phyloP scores from a whole-genome alignment of 805 yeast species.

The Sugiyamaella lignohabitans region DNA sequence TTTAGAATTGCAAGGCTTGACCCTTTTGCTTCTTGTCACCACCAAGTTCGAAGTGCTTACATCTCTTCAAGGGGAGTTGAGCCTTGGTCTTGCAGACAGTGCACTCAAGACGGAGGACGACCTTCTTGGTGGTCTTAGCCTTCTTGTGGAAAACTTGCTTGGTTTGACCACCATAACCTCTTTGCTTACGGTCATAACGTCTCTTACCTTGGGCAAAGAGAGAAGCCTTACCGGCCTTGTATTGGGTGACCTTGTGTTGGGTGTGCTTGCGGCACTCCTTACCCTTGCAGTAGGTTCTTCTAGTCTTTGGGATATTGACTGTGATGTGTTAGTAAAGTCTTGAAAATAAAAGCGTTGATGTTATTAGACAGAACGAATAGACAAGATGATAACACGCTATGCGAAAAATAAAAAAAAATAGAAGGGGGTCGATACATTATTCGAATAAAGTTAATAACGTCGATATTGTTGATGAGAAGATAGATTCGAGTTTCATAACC shows the following conservation, averaged over 20 bases:
- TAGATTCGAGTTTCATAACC: no score
- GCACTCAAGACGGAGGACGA: conserved; percentile 98
- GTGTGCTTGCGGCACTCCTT: conserved; percentile 99
- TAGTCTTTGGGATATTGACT: conserved; percentile 99
- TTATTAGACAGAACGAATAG: no score
- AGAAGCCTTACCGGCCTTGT: conserved; percentile 99
- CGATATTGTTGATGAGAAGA: no score
- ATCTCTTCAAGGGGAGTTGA: conserved; percentile 96
- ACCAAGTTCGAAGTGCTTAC: conserved; percentile 99
- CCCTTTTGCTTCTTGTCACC: conserved; percentile 99
- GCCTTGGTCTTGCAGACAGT: conserved; percentile 97
- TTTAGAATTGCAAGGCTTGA: conserved; percentile 98
- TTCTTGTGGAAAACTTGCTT: conserved; percentile 99
- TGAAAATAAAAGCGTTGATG: no score
- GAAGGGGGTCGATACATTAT: no score
- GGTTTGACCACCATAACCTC: conserved; percentile 99
- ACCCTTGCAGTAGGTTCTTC: conserved; percentile 99
- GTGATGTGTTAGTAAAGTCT: no score
- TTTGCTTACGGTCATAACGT: conserved; percentile 99
- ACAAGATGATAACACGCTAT: no score
- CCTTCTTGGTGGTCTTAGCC: conserved; percentile 99
- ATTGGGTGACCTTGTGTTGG: conserved; percentile 99
- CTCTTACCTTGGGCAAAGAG: conserved; percentile 99
- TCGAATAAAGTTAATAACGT: no score
- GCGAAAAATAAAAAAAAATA: no score